Evolutionary conservation across 345 rosid genomes (phyloP).

Genomic region (Citrus sp.): DNA sequence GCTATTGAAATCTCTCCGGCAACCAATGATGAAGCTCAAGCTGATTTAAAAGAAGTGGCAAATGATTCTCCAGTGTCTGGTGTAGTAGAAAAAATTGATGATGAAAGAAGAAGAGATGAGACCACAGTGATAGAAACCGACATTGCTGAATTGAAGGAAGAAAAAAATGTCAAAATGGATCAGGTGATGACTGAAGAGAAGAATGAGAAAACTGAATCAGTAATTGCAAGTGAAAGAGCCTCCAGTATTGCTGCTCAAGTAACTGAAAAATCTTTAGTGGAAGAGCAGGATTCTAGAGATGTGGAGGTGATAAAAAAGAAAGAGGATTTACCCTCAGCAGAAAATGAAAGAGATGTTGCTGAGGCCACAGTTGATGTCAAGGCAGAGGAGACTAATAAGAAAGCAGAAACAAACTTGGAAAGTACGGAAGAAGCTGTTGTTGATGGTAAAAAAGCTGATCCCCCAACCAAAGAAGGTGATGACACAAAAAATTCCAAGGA

Average conservation of each 20-base stretch:
- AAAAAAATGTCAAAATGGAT: not conserved
- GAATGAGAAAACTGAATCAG: slow-evolving; percentile 7
- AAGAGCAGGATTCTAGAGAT: slow-evolving; percentile 5
- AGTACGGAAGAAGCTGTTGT: slow-evolving; percentile 17
- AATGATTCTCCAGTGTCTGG: not conserved
- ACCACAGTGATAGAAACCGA: not conserved
- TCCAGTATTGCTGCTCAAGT: not conserved
- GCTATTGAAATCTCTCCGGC: not conserved
- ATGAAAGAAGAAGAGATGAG: not conserved
- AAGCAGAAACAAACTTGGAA: slow-evolving; percentile 3
- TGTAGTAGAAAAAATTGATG: slow-evolving; percentile 1
- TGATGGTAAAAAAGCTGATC: slow-evolving; percentile 12
- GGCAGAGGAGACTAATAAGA: slow-evolving; percentile 17
- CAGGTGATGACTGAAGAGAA: not conserved
- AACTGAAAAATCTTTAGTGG: slow-evolving; percentile 4
- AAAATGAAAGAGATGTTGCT: slow-evolving; percentile 13
- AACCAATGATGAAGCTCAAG: slow-evolving; percentile 1
- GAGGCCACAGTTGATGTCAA: slow-evolving; percentile 5
- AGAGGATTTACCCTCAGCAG: not conserved
- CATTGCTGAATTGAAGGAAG: not conserved
- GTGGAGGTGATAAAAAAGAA: slow-evolving; percentile 9
- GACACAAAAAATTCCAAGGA: slow-evolving; percentile 38
- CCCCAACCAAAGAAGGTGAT: slow-evolving; percentile 16
- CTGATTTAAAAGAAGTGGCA: not conserved
- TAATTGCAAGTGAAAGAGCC: not conserved